A percentile compares a stretch with the other conserved stretches of the same genome.
Conservation (phyloP, 2,329 filamentous ascomycete species). For the Claviceps africana region DNA sequence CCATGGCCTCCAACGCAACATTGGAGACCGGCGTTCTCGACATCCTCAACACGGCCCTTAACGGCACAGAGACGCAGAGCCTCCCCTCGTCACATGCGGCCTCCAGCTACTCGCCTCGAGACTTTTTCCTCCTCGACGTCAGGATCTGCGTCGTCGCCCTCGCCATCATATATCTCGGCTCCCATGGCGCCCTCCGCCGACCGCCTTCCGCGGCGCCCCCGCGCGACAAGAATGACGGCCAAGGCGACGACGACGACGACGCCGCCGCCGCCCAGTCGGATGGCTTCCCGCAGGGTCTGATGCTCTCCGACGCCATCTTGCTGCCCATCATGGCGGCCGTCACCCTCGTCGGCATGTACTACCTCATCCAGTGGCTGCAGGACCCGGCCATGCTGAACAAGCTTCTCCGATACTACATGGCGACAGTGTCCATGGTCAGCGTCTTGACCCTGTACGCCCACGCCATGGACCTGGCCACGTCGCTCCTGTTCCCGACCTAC, state of each 20-base stretch:
- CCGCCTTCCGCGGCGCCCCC: slow-evolving; percentile 62
- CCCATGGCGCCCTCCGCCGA: slow-evolving; percentile 71
- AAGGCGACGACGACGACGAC: slow-evolving; percentile 30
- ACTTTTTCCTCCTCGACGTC: slow-evolving; percentile 31
- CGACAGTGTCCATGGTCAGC: slow-evolving; percentile 63
- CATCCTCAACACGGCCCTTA: slow-evolving; percentile 16
- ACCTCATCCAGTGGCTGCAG: slow-evolving; percentile 77
- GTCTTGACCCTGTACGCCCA: slow-evolving; percentile 64
- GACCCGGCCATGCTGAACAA: slow-evolving; percentile 72
- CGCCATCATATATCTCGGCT: slow-evolving; percentile 70
- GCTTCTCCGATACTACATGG: slow-evolving; percentile 73
- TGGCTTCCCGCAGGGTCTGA: slow-evolving; percentile 34
- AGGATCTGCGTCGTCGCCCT: slow-evolving; percentile 51
- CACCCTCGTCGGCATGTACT: slow-evolving; percentile 65
- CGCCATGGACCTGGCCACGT: slow-evolving; percentile 45
- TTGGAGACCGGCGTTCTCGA: slow-evolving; percentile 13
- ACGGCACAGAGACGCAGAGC: slow-evolving; percentile 9
- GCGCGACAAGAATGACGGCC: slow-evolving; percentile 31
- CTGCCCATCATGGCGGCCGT: slow-evolving; percentile 67
- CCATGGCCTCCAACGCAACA: slow-evolving; percentile 14
- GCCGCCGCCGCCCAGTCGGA: slow-evolving; percentile 31
- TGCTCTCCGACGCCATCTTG: slow-evolving; percentile 65
- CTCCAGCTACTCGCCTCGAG: slow-evolving; percentile 18
- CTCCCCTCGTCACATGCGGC: slow-evolving; percentile 16
- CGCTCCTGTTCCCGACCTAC: slow-evolving; percentile 58